These are phyloP conservation scores for Hordeum vulgare DNA, from an alignment of 176 grass and related monocot species.

Conservation along the genomic window DNA sequence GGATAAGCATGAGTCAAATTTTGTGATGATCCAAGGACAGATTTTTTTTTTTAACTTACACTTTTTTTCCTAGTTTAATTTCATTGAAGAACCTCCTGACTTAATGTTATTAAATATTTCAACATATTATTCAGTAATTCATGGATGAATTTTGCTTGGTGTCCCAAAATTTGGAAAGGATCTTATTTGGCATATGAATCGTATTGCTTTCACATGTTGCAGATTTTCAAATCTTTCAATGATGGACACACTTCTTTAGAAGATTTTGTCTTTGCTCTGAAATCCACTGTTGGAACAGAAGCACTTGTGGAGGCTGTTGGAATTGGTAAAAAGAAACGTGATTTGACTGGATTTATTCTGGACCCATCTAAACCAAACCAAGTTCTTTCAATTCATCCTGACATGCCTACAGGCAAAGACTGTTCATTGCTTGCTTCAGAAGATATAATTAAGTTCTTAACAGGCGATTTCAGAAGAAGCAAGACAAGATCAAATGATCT, in stretches of 20 bases:
- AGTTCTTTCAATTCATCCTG: constrained; percentile 29
- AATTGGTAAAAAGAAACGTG: constrained; percentile 74
- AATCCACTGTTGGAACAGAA: constrained; percentile 58
- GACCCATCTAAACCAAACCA: constrained; percentile 66
- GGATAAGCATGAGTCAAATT: constrained; percentile 2
- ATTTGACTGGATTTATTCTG: constrained; percentile 58
- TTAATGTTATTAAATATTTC: background rate
- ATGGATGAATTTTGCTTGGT: background rate
- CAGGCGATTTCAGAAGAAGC: constrained; percentile 94
- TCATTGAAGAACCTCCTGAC: background rate
- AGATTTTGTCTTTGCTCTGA: constrained; percentile 69
- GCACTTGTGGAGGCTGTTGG: constrained; percentile 64
- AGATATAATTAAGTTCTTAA: constrained; percentile 96
- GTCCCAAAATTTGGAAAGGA: background rate
- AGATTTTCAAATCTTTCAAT: constrained; percentile 66
- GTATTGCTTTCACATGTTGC: constrained; percentile 28
- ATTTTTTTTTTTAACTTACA: background rate
- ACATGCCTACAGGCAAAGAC: constrained; percentile 82
- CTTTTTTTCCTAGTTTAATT: constrained; percentile 24
- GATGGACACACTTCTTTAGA: constrained; percentile 51
- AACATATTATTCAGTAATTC: background rate
- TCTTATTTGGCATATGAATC: constrained; percentile 13
- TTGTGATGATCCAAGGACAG: background rate
- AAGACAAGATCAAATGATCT: constrained; percentile 92
- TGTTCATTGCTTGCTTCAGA: constrained; percentile 64